Evolutionary conservation across 2,329 filamentous ascomycete genomes (phyloP), one percentile per base, ranked within the genome.

Genomic region (Chrysosphaeria jannelii): DNA sequence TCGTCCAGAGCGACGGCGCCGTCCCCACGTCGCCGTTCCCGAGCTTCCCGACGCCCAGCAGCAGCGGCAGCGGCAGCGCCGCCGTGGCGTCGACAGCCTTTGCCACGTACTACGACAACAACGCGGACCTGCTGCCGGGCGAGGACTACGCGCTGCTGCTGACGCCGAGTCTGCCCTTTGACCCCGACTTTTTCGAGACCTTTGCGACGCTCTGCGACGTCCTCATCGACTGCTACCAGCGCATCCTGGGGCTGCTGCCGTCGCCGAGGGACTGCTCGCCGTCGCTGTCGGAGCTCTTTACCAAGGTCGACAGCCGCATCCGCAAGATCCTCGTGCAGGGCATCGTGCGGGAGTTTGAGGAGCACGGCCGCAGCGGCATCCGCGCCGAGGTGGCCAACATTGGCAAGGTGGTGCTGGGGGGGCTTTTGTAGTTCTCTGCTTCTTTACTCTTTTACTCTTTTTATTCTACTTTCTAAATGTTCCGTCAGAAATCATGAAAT

Each of bases 151-250:
- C 65, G 0, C 67, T 81, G 40, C 53, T 97, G 2, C 55, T 91
- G 11, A 93, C 81, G n/a, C 85, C 85, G 0, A 69, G 66, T 10
- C 48, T 97, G 22, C 85, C 85, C 0, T 97, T 97, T 38, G 79
- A 93, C 32, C 85, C 85, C 0, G 85, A 97, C 44, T 97, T 90
- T 37, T 85, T 81, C 42, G 78, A 88, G 47, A 91, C 79, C 0
- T 93, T 93, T 46, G 70, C 78, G 9, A 91, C 85, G 8, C 53
- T 97, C 5, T 93, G 85, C 47, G 85, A 97, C 39, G 75, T 89
- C 3, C 49, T 97, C 29, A 88, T 91, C 35, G 85, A 93, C 41
- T 75, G 67, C 37, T 97, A 97, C 45, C 64, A 65, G 17, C 62
- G 66, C 25, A 60, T 97, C 14, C 50, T 88, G 35, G 53, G 52